Conservation (phyloP, 306 rosid genomes). For the Cucumis cinereus region DNA sequence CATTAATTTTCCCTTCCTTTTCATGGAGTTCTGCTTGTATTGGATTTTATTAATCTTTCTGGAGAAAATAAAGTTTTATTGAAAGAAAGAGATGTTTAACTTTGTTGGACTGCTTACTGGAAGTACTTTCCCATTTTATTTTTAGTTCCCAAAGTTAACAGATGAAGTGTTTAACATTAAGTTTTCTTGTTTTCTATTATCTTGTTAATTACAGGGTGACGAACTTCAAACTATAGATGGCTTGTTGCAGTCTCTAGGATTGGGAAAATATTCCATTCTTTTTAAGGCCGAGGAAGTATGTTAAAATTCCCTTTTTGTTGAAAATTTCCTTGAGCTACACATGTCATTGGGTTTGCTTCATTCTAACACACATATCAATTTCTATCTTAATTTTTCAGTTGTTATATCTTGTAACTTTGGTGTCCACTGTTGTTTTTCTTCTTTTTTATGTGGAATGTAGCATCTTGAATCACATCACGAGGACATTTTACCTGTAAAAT, state of each 20-base stretch:
- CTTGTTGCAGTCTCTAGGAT: slow-evolving; percentile 59
- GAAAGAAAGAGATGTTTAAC: background rate
- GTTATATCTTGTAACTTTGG: background rate
- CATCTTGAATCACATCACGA: background rate
- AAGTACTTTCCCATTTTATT: background rate
- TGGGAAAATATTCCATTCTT: slow-evolving; percentile 68
- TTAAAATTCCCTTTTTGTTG: slow-evolving; percentile 12
- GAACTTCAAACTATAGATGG: slow-evolving; percentile 74
- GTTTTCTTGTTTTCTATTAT: slow-evolving; percentile 8
- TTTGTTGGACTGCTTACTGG: background rate
- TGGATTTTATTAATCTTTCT: background rate
- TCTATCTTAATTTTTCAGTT: background rate
- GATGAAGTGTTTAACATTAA: background rate
- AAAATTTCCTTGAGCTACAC: background rate
- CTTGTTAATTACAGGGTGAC: slow-evolving; percentile 35
- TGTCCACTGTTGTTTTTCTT: background rate
- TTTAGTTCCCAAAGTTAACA: background rate
- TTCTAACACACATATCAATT: background rate
- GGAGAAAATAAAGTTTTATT: background rate
- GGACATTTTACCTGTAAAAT: background rate
- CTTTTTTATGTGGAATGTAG: background rate
- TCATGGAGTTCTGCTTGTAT: background rate
- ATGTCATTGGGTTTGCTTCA: background rate
- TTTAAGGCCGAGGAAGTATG: slow-evolving; percentile 98
- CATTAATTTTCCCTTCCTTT: background rate